Conservation (phyloP, 352 stramenopile genomes). For the Vaucheria bursata region DNA sequence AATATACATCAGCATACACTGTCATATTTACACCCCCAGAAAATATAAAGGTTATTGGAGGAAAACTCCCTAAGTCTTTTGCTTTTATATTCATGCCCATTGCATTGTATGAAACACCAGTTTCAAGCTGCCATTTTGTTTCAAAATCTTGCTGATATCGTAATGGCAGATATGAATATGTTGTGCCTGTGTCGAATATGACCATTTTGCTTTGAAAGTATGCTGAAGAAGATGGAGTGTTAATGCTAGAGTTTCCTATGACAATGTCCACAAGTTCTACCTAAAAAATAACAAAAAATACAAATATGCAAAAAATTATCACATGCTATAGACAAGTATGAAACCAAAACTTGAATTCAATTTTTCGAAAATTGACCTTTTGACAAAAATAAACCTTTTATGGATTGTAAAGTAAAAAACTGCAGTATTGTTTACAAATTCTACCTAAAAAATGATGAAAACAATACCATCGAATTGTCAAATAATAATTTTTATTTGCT, state of each 20-base stretch:
- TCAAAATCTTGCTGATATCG: not conserved
- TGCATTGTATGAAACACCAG: not conserved
- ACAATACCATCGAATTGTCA: too few species aligned
- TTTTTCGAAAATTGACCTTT: too few species aligned
- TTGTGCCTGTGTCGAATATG: not conserved
- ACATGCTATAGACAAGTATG: too few species aligned
- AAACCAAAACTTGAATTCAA: too few species aligned
- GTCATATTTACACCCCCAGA: not conserved
- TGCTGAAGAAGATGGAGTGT: not conserved
- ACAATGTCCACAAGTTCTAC: not conserved
- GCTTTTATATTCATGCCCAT: not conserved
- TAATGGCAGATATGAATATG: not conserved
- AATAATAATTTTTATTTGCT: too few species aligned
- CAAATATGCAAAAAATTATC: too few species aligned
- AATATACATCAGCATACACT: too few species aligned
- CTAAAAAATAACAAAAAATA: too few species aligned
- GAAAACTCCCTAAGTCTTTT: not conserved
- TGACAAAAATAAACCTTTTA: too few species aligned
- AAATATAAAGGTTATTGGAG: not conserved
- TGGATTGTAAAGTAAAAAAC: too few species aligned
- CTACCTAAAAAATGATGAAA: too few species aligned
- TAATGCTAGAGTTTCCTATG: not conserved
- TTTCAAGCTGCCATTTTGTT: not conserved
- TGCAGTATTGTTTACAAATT: too few species aligned
- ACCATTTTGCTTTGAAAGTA: not conserved